Evolutionary conservation across 495 filamentous ascomycete genomes (phyloP).

Genomic region (Parathielavia appendiculata): DNA sequence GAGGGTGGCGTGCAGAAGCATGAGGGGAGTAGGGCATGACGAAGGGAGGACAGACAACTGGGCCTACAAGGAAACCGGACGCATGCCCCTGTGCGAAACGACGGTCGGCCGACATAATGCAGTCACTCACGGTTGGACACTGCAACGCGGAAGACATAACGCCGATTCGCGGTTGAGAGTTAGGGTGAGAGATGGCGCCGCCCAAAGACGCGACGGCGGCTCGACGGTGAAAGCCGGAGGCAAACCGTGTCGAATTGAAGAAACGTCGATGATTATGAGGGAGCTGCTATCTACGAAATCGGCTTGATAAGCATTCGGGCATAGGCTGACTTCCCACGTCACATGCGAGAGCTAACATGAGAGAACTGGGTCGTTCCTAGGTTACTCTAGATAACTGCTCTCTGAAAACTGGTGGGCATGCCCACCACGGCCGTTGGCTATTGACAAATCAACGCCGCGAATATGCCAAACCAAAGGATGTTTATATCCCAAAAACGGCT

Average conservation of each 20-base stretch:
- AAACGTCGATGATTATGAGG: not conserved
- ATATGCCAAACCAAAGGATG: constrained; percentile 19
- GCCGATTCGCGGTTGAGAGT: not conserved
- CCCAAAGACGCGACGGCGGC: too few species aligned
- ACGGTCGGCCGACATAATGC: not conserved
- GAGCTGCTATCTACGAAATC: not conserved
- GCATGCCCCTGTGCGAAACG: too few species aligned
- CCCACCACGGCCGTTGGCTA: not conserved
- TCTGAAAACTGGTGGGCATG: not conserved
- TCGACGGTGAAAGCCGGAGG: not conserved
- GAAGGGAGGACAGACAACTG: too few species aligned
- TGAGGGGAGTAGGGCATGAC: too few species aligned
- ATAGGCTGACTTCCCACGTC: not conserved
- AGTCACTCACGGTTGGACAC: not conserved
- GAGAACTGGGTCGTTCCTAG: not conserved
- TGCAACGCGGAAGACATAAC: not conserved
- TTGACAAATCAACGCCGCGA: constrained; percentile 13
- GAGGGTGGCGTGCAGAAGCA: not conserved
- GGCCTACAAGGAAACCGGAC: too few species aligned
- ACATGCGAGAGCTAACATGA: not conserved
- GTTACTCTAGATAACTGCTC: constrained; percentile 4
- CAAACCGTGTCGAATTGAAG: not conserved
- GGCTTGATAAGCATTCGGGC: too few species aligned
- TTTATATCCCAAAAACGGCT: not conserved
- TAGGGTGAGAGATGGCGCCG: not conserved